These are phyloP conservation scores for Neurospora pannonica DNA, from an alignment of 495 filamentous ascomycete genomes.

Conservation along the genomic window DNA sequence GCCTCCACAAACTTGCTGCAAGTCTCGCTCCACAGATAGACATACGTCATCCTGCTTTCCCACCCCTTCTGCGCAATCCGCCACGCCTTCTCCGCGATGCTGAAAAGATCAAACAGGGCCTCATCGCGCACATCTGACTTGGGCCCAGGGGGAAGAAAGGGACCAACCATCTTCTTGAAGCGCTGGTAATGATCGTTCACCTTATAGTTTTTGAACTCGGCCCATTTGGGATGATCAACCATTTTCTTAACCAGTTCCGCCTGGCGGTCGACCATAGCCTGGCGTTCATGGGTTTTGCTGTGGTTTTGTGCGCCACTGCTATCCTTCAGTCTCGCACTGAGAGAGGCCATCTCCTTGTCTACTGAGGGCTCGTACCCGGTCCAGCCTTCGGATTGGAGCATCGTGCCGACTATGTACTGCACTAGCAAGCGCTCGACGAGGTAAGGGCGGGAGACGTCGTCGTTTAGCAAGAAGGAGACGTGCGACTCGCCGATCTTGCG, in stretches of 20 bases:
- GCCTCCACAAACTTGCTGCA: slow-evolving; percentile 18
- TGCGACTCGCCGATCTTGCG: slow-evolving; percentile 10
- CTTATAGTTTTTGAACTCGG: slow-evolving; percentile 11
- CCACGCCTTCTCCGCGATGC: slow-evolving; percentile 17
- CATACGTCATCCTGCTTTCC: slow-evolving; percentile 18
- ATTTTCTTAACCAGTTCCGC: slow-evolving; percentile 11
- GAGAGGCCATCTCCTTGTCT: slow-evolving; percentile 12
- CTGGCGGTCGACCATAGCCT: slow-evolving; percentile 17
- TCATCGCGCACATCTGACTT: background rate
- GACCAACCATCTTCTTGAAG: slow-evolving; percentile 14
- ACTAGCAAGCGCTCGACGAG: slow-evolving; percentile 23
- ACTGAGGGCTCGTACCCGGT: slow-evolving; percentile 6
- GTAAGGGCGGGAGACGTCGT: slow-evolving; percentile 15
- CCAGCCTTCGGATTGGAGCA: slow-evolving; percentile 19
- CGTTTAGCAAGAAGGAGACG: slow-evolving; percentile 15
- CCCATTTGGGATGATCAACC: background rate
- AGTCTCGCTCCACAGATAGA: slow-evolving; percentile 22
- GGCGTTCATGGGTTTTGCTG: slow-evolving; percentile 14
- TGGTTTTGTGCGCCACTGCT: background rate
- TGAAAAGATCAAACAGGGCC: slow-evolving; percentile 21
- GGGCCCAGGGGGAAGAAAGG: background rate
- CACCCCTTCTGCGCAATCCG: slow-evolving; percentile 21
- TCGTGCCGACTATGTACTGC: slow-evolving; percentile 17
- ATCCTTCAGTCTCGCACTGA: slow-evolving; percentile 9
- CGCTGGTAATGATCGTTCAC: slow-evolving; percentile 15